A percentile compares a stretch with the other conserved stretches of the same genome.
Conservation (phyloP, 257 asterid species). For the Solanum chmielewskii region DNA sequence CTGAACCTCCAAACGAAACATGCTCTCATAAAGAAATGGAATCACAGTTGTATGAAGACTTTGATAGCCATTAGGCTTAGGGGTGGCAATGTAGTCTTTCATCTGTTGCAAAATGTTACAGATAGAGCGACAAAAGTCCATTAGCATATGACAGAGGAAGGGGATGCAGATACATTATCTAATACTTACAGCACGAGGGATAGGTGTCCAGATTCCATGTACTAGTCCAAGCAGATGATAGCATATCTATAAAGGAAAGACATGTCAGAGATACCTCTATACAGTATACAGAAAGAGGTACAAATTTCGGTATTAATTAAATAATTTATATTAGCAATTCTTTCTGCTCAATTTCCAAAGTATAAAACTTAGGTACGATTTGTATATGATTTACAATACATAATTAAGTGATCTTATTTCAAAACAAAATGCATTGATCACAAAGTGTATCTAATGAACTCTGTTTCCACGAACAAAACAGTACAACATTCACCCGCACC, state of each 20-base stretch:
- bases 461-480: neutral
- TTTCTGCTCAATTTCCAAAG: neutral
- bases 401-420: neutral
- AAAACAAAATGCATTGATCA: neutral
- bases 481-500: neutral
- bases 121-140: neutral
- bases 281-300: neutral
- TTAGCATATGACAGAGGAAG: neutral
- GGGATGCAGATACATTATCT: neutral
- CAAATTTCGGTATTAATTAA: neutral
- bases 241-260: conserved; percentile 50
- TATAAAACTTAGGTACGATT: neutral
- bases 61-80: conserved; percentile 86
- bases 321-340: neutral
- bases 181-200: conserved; percentile 76
- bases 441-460: neutral
- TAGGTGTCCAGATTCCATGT: conserved; percentile 95
- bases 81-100: conserved; percentile 93
- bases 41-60: conserved; percentile 94
- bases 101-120: conserved; percentile 37
- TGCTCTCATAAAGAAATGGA: conserved; percentile 91
- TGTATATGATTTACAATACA: neutral
- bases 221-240: conserved; percentile 94
- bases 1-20: conserved; percentile 94
- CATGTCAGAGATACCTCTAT: conserved; percentile 4